These are phyloP conservation scores for Rhododendron ferrugineum DNA, from an alignment of 148 eudicot species.

Conservation along the genomic window DNA sequence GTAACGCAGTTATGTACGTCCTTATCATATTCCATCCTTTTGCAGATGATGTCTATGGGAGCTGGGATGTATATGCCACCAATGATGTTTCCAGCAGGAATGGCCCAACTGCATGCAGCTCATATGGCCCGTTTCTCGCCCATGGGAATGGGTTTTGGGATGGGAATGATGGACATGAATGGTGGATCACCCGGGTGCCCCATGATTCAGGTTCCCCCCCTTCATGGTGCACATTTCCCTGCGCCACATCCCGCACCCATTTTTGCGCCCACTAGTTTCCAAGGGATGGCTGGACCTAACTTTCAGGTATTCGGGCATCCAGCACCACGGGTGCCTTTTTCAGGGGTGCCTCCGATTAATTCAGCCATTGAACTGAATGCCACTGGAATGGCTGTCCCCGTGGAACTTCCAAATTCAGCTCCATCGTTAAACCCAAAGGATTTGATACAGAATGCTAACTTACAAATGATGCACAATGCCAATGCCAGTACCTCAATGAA, in stretches of 20 bases:
- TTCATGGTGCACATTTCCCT: conserved; percentile 49
- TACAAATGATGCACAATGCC: conserved; percentile 26
- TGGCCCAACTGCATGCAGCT: conserved; percentile 65
- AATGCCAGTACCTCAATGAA: conserved; percentile 26
- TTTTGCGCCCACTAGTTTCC: conserved; percentile 37
- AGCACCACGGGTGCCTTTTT: conserved; percentile 28
- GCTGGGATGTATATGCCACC: conserved; percentile 85
- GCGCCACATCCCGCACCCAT: conserved; percentile 18
- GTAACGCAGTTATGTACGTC: background rate
- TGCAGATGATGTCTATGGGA: conserved; percentile 94
- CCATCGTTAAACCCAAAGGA: conserved; percentile 25
- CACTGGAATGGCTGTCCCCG: conserved; percentile 22
- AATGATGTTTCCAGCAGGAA: conserved; percentile 78
- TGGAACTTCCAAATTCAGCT: conserved; percentile 27
- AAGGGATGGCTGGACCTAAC: conserved; percentile 44
- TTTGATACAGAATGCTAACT: conserved; percentile 14
- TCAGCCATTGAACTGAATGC: conserved; percentile 26
- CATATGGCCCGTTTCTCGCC: conserved; percentile 71
- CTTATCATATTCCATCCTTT: background rate
- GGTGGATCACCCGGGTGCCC: conserved; percentile 33
- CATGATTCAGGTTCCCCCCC: conserved; percentile 39
- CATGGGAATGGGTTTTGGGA: conserved; percentile 61
- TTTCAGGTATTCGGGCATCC: conserved; percentile 48
- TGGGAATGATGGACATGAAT: conserved; percentile 64
- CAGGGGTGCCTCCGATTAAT: conserved; percentile 24